phyloP scores from a whole-genome alignment of 2,329 filamentous ascomycete species.

The Pseudogymnoascus sp. region DNA sequence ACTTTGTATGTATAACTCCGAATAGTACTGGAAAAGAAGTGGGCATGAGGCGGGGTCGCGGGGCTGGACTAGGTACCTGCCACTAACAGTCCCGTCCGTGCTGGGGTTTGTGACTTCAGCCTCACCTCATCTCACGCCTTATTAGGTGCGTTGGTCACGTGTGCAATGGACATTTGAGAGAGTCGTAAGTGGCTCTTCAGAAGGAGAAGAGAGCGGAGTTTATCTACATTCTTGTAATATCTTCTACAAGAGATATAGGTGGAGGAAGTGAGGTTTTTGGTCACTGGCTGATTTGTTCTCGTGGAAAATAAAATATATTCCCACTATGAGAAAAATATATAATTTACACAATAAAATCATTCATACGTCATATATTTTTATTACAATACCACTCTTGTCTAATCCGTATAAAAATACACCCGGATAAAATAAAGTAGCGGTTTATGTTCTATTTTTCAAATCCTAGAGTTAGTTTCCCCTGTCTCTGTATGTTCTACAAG shows the following conservation, averaged over 20 bases:
- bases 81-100: conserved; percentile 6
- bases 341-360: not conserved
- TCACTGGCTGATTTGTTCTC: not conserved
- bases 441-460: no score
- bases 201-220: not conserved
- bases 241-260: not conserved
- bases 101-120: not conserved
- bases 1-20: not conserved
- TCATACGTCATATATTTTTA: not conserved
- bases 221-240: not conserved
- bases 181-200: not conserved
- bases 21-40: conserved; percentile 1
- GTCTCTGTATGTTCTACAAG: no score
- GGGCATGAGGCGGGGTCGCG: conserved; percentile 8
- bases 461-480: no score
- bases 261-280: not conserved
- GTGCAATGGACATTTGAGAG: not conserved
- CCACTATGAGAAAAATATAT: not conserved
- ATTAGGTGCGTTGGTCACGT: conserved; percentile 3
- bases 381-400: not conserved
- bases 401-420: not conserved
- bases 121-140: conserved; percentile 9
- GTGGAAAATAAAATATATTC: not conserved
- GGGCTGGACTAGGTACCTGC: conserved; percentile 6
- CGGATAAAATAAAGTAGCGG: no score